Conservation (phyloP, 1,284 basidiomycete genomes). For the Tylopilus sp. region DNA sequence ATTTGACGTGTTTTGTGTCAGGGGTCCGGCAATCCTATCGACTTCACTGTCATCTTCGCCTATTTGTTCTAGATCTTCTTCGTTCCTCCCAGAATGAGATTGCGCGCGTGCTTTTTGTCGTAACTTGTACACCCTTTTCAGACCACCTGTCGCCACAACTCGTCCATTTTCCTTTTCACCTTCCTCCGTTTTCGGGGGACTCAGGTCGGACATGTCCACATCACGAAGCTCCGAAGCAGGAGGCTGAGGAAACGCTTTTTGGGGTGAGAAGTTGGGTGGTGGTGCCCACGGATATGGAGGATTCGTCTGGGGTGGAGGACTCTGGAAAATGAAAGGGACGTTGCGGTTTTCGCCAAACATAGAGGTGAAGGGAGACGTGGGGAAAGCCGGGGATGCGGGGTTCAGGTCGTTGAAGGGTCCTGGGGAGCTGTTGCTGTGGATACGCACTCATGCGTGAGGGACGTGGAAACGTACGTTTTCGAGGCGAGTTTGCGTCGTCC, state of each 20-base stretch:
- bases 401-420: constrained; percentile 54
- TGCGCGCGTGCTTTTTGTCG: constrained; percentile 47
- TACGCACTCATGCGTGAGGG: constrained; percentile 5
- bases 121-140: constrained; percentile 64
- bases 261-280: constrained; percentile 52
- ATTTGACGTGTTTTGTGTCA: constrained; percentile 61
- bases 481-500: constrained; percentile 48
- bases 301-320: constrained; percentile 46
- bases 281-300: constrained; percentile 59
- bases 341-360: constrained; percentile 60
- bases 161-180: constrained; percentile 40
- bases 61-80: constrained; percentile 41
- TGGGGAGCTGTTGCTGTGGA: constrained; percentile 29
- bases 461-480: constrained; percentile 59
- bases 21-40: constrained; percentile 35
- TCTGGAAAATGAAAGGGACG: constrained; percentile 68
- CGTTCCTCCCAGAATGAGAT: constrained; percentile 30
- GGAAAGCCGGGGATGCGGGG: constrained; percentile 43
- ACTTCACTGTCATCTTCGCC: constrained; percentile 42
- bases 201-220: constrained; percentile 68
- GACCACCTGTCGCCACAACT: constrained; percentile 61
- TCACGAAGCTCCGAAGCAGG: constrained; percentile 50
- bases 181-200: constrained; percentile 51
- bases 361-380: constrained; percentile 42
- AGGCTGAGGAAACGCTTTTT: constrained; percentile 54